Evolutionary conservation across 1,139 yeast species (phyloP).

Genomic region (Meyerozyma elateridarum): DNA sequence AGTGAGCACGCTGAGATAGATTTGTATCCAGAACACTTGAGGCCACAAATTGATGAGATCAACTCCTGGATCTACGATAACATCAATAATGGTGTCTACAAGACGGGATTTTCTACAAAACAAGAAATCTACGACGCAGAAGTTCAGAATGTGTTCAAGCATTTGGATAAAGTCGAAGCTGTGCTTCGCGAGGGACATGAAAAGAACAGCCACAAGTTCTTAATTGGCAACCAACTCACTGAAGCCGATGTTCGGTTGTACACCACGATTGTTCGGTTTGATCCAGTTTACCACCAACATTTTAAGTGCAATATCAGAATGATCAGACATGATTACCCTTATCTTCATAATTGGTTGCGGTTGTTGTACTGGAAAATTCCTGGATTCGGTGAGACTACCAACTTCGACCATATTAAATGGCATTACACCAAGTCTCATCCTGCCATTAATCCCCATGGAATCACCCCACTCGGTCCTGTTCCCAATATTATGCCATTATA

Average conservation of each 20-base stretch:
- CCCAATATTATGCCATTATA: conserved; percentile 55
- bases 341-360: conserved; percentile 72
- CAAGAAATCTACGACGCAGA: conserved; percentile 80
- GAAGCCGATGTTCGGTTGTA: conserved; percentile 88
- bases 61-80: conserved; percentile 82
- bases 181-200: conserved; percentile 47
- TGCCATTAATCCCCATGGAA: conserved; percentile 73
- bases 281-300: conserved; percentile 88
- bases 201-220: conserved; percentile 37
- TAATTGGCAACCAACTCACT: conserved; percentile 66
- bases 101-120: conserved; percentile 82
- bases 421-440: conserved; percentile 86
- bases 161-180: conserved; percentile 72
- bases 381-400: conserved; percentile 73
- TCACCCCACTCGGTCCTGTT: conserved; percentile 87
- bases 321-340: conserved; percentile 79
- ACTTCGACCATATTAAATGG: conserved; percentile 82
- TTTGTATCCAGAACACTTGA: conserved; percentile 56
- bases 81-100: conserved; percentile 93
- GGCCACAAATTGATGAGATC: conserved; percentile 62
- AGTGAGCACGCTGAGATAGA: conserved; percentile 48
- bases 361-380: conserved; percentile 81
- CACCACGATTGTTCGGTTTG: conserved; percentile 80
- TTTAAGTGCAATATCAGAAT: conserved; percentile 87
- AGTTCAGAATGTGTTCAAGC: conserved; percentile 59